phyloP scores from a whole-genome alignment of 2,329 filamentous ascomycete species.

The Ceratocystis lukuohia region DNA sequence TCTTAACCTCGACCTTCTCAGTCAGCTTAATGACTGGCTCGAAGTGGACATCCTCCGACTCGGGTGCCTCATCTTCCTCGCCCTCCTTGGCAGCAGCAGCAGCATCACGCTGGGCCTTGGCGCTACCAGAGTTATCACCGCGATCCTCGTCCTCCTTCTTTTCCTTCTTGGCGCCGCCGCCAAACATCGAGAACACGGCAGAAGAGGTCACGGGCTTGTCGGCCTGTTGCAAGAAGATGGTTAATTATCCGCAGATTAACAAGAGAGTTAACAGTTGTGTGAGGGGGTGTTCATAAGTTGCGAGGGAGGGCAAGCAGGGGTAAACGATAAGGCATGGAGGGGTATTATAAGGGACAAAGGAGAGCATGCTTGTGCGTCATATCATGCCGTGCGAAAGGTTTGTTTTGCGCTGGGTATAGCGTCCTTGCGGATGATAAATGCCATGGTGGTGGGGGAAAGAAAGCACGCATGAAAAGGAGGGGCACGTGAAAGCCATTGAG shows the following conservation, averaged over 20 bases:
- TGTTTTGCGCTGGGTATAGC: not conserved
- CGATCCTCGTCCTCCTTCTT: slow-evolving; percentile 77
- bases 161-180: slow-evolving; percentile 92
- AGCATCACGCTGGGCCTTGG: slow-evolving; percentile 60
- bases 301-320: not conserved
- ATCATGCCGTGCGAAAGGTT: not conserved
- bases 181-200: slow-evolving; percentile 95
- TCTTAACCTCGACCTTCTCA: slow-evolving; percentile 93
- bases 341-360: not conserved
- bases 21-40: slow-evolving; percentile 92
- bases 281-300: not conserved
- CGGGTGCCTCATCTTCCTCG: slow-evolving; percentile 59
- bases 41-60: slow-evolving; percentile 91
- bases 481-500: not conserved
- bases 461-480: not conserved
- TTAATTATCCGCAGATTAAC: not conserved
- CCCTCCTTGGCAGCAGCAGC: slow-evolving; percentile 42
- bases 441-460: not conserved
- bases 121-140: slow-evolving; percentile 77
- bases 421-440: not conserved
- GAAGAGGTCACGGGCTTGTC: slow-evolving; percentile 39
- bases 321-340: not conserved
- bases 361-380: slow-evolving; percentile 7
- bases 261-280: not conserved
- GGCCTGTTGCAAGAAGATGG: slow-evolving; percentile 21